Base-by-base conservation (phyloP, 2,329 filamentous ascomycete genomes). In the Chalaropsis thielavioides region DNA sequence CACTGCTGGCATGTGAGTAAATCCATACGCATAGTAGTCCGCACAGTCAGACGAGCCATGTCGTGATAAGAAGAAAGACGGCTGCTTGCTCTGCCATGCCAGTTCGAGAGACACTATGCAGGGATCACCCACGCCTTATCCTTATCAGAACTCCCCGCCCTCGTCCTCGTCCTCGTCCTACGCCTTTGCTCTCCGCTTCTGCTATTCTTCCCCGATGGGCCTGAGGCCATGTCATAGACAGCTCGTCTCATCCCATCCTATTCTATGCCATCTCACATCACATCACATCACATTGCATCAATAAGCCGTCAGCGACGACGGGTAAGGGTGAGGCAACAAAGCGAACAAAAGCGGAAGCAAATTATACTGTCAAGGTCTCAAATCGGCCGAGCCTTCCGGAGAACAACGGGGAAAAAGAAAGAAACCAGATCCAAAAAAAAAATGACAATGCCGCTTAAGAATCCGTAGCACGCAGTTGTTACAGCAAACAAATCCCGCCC, bases 401-500 rank as follows among this genome's bases (percentile, higher is more conserved):
- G 31, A 31, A 31, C 3, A 31, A 31, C n/a, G 31, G 6, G 31
- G 31, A 31, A 31, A 6, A 31, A 31, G 31, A 31, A 6, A 6
- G 3, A 31, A 31, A 6, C 3, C 3, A 31, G 31, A 31, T 2
- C 2, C 31, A 31, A 2, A 2, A 6, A 31, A 2, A 31, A 31
- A 35, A 7, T 7, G 31, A 38, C 35, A 6, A 38, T 38, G 35
- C 8, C 10, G 1, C 35, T 7, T 38, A 6, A 38, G 1, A 6
- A 10, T 38, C 7, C 5, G 35, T 38, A 38, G 35, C 8, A 38
- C 5, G 10, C 8, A 5, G 5, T 38, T 8, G 1, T 8, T 6
- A 5, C 35, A 38, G 17, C 5, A n/a, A 27, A 6, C 43, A 54
- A 64, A 64, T 60, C 62, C 64, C 40, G 79, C 79, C 79, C 76